Percentiles rank a stretch among this genome's conserved stretches.
phyloP scores from a whole-genome alignment of 345 rosid genomes.

The Citrus mangshanensis region DNA sequence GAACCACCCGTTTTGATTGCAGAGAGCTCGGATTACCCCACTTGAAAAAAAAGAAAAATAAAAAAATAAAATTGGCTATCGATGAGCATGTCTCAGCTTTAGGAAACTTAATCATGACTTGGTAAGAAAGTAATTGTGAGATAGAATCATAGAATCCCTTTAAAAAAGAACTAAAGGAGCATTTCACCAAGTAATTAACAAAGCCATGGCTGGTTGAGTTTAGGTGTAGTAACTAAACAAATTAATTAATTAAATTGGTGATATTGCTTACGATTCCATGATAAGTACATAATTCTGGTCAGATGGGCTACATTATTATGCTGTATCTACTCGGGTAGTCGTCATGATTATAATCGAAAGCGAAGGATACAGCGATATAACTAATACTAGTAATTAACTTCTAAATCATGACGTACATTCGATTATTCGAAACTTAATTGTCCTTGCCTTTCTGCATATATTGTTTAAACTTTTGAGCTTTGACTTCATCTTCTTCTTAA shows the following conservation, averaged over 20 bases:
- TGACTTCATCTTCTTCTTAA: slow-evolving; percentile 2
- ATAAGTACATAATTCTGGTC: slow-evolving; percentile 24
- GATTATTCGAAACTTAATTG: neutral
- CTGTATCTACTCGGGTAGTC: slow-evolving; percentile 17
- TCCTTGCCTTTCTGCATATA: slow-evolving; percentile 5
- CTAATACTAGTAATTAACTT: slow-evolving; percentile 5
- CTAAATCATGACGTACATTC: slow-evolving; percentile 16
- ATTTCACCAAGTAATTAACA: neutral
- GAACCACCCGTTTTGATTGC: neutral
- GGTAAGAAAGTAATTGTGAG: neutral
- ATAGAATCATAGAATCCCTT: slow-evolving; percentile 13
- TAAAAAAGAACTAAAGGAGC: neutral
- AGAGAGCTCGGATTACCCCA: too few relatives aligned
- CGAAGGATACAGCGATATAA: slow-evolving; percentile 18
- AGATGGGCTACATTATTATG: slow-evolving; percentile 14
- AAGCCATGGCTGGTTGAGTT: slow-evolving; percentile 13
- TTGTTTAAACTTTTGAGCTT: slow-evolving; percentile 4
- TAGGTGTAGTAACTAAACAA: neutral
- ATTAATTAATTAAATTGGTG: slow-evolving; percentile 3
- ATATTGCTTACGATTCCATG: slow-evolving; percentile 12
- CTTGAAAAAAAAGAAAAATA: neutral
- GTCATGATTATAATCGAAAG: slow-evolving; percentile 26
- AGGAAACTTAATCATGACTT: neutral
- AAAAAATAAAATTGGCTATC: neutral
- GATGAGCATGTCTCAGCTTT: neutral